Evolutionary conservation across 352 stramenopile species (phyloP), one percentile per base, ranked within the genome.

Genomic region (Phytophthora chlamydospora): DNA sequence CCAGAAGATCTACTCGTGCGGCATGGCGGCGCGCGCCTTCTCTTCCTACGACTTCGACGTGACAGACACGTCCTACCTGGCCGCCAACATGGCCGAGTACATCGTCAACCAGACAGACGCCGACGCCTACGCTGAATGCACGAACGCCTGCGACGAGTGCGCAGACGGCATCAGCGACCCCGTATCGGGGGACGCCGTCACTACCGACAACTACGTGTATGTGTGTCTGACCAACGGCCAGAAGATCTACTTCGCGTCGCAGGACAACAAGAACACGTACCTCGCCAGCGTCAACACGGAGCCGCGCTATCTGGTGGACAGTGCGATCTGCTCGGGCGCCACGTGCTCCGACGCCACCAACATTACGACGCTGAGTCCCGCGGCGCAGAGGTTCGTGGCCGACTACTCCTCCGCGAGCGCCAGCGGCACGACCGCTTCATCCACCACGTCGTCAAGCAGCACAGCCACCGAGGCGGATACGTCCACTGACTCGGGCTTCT

Each of bases 221-320:
- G 72, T 93, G 29, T 95, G 85, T 58, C 55, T 95, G 21, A 62
- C 54, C 9, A 89, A 89, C 35, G 85, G 80, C 50, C 85, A 95
- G 68, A 95, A 93, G 72, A 80, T 95, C 51, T 95, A 92, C 73
- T 95, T 95, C 54, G 75, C 80, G 27, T 91, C 83, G 17, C 72
- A 89, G 47, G 61, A 56, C 21, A 89, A 71, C 51, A 89, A 88
- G 68, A 77, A 80, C 44, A 46, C 71, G 58, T 95, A 92, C 68
- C 55, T 91, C 9, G 57, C 42, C 39, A 84, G 75, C 32, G 75
- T 93, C 27, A 87, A 86, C 62, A 64, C 73, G 17, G 31, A 72
- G 46, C 71, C 75, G 7, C 78, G 83, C 24, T 73, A 84, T 31
- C 49, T 75, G 13, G 85, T 95, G 4, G 55, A 79, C 17, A 76